phyloP scores from a whole-genome alignment of 331 rosid genomes.

The Acacia concinna region DNA sequence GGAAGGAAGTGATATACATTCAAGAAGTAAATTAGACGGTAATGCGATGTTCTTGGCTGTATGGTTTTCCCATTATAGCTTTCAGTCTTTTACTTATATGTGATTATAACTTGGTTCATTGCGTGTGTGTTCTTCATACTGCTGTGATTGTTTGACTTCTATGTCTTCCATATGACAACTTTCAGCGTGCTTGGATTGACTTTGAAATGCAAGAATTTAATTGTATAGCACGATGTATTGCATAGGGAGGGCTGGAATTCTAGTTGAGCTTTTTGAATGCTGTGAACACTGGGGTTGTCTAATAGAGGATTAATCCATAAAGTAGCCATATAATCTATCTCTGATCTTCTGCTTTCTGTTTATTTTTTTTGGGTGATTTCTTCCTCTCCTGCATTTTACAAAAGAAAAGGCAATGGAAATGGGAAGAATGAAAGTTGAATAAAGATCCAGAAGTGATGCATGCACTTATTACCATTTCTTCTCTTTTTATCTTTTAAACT shows the following conservation, averaged over 20 bases:
- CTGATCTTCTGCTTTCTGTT: background rate
- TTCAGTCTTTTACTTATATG: background rate
- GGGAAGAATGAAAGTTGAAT: background rate
- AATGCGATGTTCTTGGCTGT: background rate
- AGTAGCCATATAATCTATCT: background rate
- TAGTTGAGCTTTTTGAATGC: background rate
- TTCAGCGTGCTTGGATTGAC: background rate
- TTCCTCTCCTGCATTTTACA: background rate
- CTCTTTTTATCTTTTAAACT: background rate
- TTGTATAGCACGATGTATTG: background rate
- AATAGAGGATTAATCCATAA: background rate
- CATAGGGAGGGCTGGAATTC: background rate
- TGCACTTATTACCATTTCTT: background rate
- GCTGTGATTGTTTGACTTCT: background rate
- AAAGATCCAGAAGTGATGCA: background rate
- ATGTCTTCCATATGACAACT: background rate
- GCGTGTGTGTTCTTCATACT: background rate
- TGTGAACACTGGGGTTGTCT: background rate
- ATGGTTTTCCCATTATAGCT: background rate
- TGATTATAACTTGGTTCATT: background rate
- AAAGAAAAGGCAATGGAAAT: background rate
- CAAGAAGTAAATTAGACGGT: slow-evolving; percentile 62
- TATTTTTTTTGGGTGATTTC: background rate
- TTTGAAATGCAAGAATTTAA: background rate
- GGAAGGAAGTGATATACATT: slow-evolving; percentile 49